Base-by-base conservation (phyloP, 2,329 filamentous ascomycete genomes). In the Venturia asperata region DNA sequence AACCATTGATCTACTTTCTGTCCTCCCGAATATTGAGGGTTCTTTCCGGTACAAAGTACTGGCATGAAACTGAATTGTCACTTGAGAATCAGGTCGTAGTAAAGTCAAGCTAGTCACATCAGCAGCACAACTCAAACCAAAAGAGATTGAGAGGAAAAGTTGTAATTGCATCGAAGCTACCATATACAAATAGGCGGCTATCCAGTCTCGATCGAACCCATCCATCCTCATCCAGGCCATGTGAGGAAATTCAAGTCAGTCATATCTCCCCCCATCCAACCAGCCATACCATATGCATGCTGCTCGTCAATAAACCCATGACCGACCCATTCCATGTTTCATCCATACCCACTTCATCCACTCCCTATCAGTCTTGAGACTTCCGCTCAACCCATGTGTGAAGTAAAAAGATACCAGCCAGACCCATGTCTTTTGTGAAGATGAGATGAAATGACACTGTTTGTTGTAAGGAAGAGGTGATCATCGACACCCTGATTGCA, bases 361-460 rank as follows among this genome's bases (percentile, higher is more conserved):
- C 13, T 37, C 37, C 52, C 37, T 37, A 58, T 58, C 52, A 58
- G 27, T 37, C 52, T 58, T 15, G 52, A 58, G 52, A 58, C 52
- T 27, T 7, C 52, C 19, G 52, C 52, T 58, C 52, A 9, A 37
- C n/a, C n/a, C 30, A 37, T 58, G 30, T 58, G 30, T 37, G 30
- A 58, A 15, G 30, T 34, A 37, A 47, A 58, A 58, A 27, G 7
- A 30, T 56, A 56, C 24, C 49, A 27, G 21, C 27, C 52, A 13
- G 52, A 58, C 52, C 52, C 52, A 39, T 58, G 52, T 58, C 52
- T 58, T 58, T 58, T 58, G 52, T 58, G 52, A 58, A 37, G 52
- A 37, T 37, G 52, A 58, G 37, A 15, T 34, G 19, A 37, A 58
- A 37, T 58, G 52, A 34, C 37, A 19, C 52, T 58, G 52, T 58